These are phyloP conservation scores for Fusarium guadeloupense DNA, from an alignment of 2,329 filamentous ascomycete species.

Conservation along the genomic window DNA sequence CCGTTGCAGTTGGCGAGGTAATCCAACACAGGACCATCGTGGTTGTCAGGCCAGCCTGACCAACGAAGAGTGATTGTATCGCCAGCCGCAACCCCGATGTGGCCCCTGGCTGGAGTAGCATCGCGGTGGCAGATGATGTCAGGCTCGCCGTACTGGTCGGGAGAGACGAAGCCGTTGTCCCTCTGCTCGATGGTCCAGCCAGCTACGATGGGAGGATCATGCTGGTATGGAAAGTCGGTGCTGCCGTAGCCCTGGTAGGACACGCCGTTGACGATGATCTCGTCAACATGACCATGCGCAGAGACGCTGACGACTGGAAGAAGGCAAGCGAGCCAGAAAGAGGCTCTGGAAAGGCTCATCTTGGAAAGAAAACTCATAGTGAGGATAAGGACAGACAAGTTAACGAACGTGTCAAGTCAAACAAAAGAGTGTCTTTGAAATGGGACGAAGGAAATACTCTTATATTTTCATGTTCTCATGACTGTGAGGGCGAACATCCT, in stretches of 20 bases:
- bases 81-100: slow-evolving; percentile 56
- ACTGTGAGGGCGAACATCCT: background rate
- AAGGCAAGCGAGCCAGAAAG: slow-evolving; percentile 17
- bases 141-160: slow-evolving; percentile 51
- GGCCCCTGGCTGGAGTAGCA: slow-evolving; percentile 51
- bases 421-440: slow-evolving; percentile 8
- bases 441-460: background rate
- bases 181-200: slow-evolving; percentile 56
- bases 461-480: background rate
- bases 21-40: slow-evolving; percentile 58
- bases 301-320: slow-evolving; percentile 22
- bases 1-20: slow-evolving; percentile 58
- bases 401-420: slow-evolving; percentile 19
- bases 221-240: slow-evolving; percentile 47
- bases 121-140: slow-evolving; percentile 62
- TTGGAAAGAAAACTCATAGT: slow-evolving; percentile 10
- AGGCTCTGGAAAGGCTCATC: slow-evolving; percentile 11
- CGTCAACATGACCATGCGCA: slow-evolving; percentile 55
- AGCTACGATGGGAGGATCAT: slow-evolving; percentile 48
- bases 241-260: slow-evolving; percentile 55
- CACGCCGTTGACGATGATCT: slow-evolving; percentile 56
- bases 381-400: slow-evolving; percentile 1
- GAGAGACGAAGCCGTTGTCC: slow-evolving; percentile 59
- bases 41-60: slow-evolving; percentile 59
- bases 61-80: slow-evolving; percentile 58